Base-by-base conservation (phyloP, 345 rosid genomes). In the Melastoma malabathricum region DNA sequence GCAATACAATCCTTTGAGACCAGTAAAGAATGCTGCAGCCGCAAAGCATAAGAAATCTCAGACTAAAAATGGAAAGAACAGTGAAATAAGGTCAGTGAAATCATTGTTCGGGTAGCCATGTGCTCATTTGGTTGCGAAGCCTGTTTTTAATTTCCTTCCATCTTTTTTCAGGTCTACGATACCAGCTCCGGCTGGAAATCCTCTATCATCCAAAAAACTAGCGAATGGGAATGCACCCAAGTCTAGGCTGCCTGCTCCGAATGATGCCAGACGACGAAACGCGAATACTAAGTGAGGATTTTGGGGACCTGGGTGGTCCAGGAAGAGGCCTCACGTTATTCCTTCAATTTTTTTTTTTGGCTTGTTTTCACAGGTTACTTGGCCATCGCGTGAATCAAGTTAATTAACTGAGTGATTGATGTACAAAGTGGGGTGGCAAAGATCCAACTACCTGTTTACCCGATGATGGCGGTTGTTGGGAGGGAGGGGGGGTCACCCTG, bases 171-270 rank as follows among this genome's bases (percentile, higher is more conserved):
- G 89, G 84, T 84, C 89, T 55, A 43, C 74, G 44, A 77, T 82
- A 48, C 98, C 96, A 41, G 75, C 93, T 38, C 59, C 77, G 63
- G 78, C 78, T 43, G 88, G 86, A 44, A 61, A 78, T 3, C 81
- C 41, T 34, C 41, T 34, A 12, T 12, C 86, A 13, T 62, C 79
- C 43, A 73, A 72, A 77, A 87, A 70, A 69, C 47, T 39, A 50
- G 59, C 82, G 12, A 68, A 52, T 46, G 75, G 75, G 9, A 27
- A 64, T 55, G 60, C 66, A 39, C 67, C 68, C 55, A 74, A 65
- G 57, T 18, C 68, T 18, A 71, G 68, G 62, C 79, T 68, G 54
- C 49, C 63, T 31, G 53, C 55, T 20, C 52, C 59, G 29, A 69
- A n/a, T 2, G 81, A 77, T 45, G 83, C 76, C 14, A 80, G 72